Percentiles rank a stretch among this genome's conserved stretches.
phyloP scores from a whole-genome alignment of 352 stramenopile genomes.

The Phytophthora gonapodyides region DNA sequence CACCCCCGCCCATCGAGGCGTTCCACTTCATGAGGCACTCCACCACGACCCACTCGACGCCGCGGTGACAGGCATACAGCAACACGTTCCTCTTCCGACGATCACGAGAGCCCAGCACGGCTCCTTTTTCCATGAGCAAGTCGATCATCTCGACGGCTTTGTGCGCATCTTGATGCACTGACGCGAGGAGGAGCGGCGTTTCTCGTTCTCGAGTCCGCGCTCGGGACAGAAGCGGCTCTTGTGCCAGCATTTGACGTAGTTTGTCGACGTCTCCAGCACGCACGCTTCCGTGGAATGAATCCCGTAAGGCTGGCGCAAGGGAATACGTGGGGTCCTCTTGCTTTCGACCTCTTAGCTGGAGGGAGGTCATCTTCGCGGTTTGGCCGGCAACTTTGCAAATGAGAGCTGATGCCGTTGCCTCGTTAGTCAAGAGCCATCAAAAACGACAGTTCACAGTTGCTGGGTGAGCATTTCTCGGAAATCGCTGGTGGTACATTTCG shows the following conservation, averaged over 20 bases:
- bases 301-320: background rate
- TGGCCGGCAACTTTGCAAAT: background rate
- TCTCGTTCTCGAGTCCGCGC: background rate
- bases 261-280: background rate
- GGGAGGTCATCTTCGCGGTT: too few relatives aligned
- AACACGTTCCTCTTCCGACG: background rate
- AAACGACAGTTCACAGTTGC: too few relatives aligned
- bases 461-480: too few relatives aligned
- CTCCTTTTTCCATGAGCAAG: background rate
- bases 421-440: too few relatives aligned
- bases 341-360: too few relatives aligned
- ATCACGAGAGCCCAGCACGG: background rate
- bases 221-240: background rate
- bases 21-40: background rate
- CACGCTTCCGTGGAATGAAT: background rate
- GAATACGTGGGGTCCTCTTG: background rate
- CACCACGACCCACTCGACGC: background rate
- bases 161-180: background rate
- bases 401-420: too few relatives aligned
- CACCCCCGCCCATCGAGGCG: background rate
- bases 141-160: conserved; percentile 1
- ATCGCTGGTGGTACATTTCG: too few relatives aligned
- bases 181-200: background rate
- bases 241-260: background rate
- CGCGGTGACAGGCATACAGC: background rate